A percentile compares a stretch with the other conserved stretches of the same genome.
Evolutionary conservation across 176 grass and related monocot genomes (phyloP).

Genomic region (Aechmea fasciata): DNA sequence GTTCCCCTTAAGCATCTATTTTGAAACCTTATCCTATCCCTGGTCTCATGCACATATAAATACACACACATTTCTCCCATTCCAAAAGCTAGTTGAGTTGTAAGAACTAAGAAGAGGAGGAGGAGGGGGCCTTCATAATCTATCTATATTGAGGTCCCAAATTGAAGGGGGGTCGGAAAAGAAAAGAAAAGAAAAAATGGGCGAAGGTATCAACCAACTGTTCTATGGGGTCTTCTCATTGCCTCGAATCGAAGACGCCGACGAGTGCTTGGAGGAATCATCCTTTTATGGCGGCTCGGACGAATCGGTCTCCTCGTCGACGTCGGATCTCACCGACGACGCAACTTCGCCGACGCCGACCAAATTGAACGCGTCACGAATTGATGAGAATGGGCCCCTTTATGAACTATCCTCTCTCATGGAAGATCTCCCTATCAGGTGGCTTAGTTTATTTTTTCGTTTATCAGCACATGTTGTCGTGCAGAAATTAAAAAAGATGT

Average conservation of each 20-base stretch:
- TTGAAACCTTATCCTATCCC: too few relatives aligned
- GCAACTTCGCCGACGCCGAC: constrained; percentile 16
- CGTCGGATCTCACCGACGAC: constrained; percentile 19
- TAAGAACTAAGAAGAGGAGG: too few relatives aligned
- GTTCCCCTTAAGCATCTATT: too few relatives aligned
- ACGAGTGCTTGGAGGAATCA: not conserved
- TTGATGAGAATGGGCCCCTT: constrained; percentile 24
- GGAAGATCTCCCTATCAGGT: constrained; percentile 46
- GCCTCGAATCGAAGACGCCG: too few relatives aligned
- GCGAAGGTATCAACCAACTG: constrained; percentile 1
- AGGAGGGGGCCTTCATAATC: too few relatives aligned
- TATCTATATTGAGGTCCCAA: not conserved
- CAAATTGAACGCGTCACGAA: constrained; percentile 17
- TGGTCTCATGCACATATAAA: too few relatives aligned
- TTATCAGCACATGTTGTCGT: not conserved
- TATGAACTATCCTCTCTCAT: constrained; percentile 35
- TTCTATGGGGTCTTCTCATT: too few relatives aligned
- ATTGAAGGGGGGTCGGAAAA: not conserved
- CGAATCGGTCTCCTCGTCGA: constrained; percentile 19
- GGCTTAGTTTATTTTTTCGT: not conserved
- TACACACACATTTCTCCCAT: too few relatives aligned
- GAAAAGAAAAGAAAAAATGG: constrained; percentile 9
- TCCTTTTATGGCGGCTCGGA: constrained; percentile 10
- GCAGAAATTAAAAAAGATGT: too few relatives aligned
- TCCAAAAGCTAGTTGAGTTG: too few relatives aligned